Evolutionary conservation across 2,329 filamentous ascomycete genomes (phyloP).

Genomic region (Stylonectria norvegica): DNA sequence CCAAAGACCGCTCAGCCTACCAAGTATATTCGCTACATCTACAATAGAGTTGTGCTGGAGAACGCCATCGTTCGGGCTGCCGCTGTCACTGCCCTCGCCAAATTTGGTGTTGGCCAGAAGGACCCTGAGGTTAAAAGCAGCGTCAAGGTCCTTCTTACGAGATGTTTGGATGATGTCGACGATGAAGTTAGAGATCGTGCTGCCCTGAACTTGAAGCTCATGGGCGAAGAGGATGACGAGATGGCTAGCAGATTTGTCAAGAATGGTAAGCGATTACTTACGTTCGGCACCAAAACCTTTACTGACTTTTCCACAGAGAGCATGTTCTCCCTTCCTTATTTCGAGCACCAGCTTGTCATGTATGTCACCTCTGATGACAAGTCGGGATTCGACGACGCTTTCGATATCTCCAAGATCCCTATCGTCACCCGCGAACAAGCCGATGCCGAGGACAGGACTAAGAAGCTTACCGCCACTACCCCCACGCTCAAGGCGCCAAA

Average conservation of each 20-base stretch:
- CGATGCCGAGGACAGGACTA: constrained; percentile 90
- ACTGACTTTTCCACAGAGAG: constrained; percentile 58
- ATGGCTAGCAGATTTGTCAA: constrained; percentile 85
- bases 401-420: constrained; percentile 87
- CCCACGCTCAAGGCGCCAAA: constrained; percentile 93
- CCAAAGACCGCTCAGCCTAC: constrained; percentile 94
- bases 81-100: constrained; percentile 90
- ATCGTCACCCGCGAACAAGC: constrained; percentile 95
- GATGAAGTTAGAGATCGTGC: constrained; percentile 97
- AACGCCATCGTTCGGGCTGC: constrained; percentile 94
- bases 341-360: constrained; percentile 96
- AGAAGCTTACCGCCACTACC: constrained; percentile 91
- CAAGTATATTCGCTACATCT: constrained; percentile 99
- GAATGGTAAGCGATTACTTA: constrained; percentile 68
- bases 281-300: too few relatives aligned
- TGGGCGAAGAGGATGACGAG: constrained; percentile 89
- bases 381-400: constrained; percentile 76
- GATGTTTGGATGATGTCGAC: constrained; percentile 94
- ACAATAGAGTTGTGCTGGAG: constrained; percentile 95
- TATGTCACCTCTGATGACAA: constrained; percentile 94
- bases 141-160: constrained; percentile 84
- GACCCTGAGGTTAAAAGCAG: constrained; percentile 96
- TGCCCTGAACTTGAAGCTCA: constrained; percentile 84
- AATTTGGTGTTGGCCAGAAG: constrained; percentile 95
- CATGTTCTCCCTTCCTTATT: constrained; percentile 90